Evolutionary conservation across 768 basidiomycete species (phyloP), one percentile per base, ranked within the genome.

Genomic region (Chlorophyllum brunneum): DNA sequence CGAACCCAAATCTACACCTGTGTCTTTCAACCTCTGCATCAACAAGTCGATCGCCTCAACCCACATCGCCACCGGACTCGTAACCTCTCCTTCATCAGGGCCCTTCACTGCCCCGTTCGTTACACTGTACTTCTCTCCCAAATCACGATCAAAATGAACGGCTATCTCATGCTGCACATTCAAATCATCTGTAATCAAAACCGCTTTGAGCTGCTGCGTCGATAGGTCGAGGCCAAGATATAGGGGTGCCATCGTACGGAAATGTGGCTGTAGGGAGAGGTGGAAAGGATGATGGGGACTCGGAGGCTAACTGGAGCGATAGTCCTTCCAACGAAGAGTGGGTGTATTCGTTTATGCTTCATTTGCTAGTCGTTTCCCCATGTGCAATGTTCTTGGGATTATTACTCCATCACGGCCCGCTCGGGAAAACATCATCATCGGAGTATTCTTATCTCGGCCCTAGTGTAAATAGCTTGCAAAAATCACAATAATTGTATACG

Each of bases 211-310:
- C 57, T 85, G 83, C 63, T 95, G 92, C 0, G 92, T 94, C 1
- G 88, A 92, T 33, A 92, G 78, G 67, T 94, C 92, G 48, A 93
- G 78, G 11, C 92, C 92, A 20, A 93, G 83, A 64, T 90, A 92
- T 31, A 73, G 60, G 13, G 64, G 61, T 38, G 41, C 33, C 50
- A 56, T 54, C 33, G 26, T 8, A 30, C 5, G 24, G 15, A 26
- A 7, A 23, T 26, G 9, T 10, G 20, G 2, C n/a, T n/a, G 18
- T 23, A 20, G 27, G 24, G 34, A 23, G 30, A 27, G 23, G 42
- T 6, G 11, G 22, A 36, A 15, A n/a, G 18, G 40, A 30, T 9
- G 13, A n/a, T n/a, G n/a, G n/a, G n/a, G n/a, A n/a, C n/a, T n/a
- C n/a, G n/a, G n/a, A n/a, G n/a, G 7, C 15, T 15, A 23, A 30